phyloP scores from a whole-genome alignment of 2,329 filamentous ascomycete genomes.

The Hypoxylon sp. region DNA sequence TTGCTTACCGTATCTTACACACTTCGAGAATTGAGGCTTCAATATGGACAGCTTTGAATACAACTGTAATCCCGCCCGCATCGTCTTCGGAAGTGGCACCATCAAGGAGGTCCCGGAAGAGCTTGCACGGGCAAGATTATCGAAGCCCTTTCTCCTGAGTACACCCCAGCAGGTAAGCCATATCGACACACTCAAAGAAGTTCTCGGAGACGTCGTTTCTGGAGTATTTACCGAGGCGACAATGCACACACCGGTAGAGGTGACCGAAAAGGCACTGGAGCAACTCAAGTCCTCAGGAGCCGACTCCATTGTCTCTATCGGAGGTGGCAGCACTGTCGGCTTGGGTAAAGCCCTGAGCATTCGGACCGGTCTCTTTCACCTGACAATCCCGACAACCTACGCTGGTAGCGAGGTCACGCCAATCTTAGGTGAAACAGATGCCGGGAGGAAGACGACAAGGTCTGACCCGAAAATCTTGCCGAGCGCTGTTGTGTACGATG shows the following conservation, averaged over 20 bases:
- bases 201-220: constrained; percentile 50
- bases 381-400: constrained; percentile 72
- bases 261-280: constrained; percentile 63
- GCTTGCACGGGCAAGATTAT: constrained; percentile 60
- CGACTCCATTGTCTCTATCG: constrained; percentile 70
- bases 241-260: constrained; percentile 70
- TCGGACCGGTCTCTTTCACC: constrained; percentile 66
- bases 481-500: constrained; percentile 73
- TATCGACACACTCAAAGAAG: constrained; percentile 49
- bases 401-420: constrained; percentile 75
- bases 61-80: constrained; percentile 63
- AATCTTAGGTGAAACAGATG: constrained; percentile 71
- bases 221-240: constrained; percentile 65
- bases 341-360: constrained; percentile 71
- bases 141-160: constrained; percentile 67
- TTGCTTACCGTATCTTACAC: not conserved
- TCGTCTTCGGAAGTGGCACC: constrained; percentile 69
- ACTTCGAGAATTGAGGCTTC: not conserved
- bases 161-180: constrained; percentile 65
- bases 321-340: constrained; percentile 72
- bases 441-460: constrained; percentile 69
- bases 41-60: constrained; percentile 69
- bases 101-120: constrained; percentile 62
- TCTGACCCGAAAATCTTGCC: constrained; percentile 71
- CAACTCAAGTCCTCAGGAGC: constrained; percentile 60